phyloP scores from a whole-genome alignment of 2,329 filamentous ascomycete genomes.

The Paecilomyces sp. region DNA sequence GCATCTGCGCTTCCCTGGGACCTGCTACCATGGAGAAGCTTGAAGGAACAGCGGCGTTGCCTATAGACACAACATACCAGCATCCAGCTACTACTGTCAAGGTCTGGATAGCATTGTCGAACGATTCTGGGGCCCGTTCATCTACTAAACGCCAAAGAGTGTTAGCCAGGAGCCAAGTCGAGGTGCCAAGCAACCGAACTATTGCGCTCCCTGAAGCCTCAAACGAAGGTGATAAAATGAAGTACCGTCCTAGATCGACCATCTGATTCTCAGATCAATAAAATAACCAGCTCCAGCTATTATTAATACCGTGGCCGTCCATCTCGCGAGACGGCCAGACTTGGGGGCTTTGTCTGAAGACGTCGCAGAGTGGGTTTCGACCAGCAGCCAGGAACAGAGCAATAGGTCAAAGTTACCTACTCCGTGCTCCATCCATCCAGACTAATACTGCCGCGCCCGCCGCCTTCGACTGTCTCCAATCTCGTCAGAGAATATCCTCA shows the following conservation, averaged over 20 bases:
- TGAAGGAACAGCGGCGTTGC: neutral
- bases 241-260: neutral
- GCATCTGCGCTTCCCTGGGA: neutral
- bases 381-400: neutral
- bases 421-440: neutral
- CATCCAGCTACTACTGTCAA: neutral
- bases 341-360: neutral
- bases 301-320: neutral
- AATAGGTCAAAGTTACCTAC: neutral
- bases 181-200: neutral
- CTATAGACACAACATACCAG: neutral
- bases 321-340: neutral
- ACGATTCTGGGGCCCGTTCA: neutral
- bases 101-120: neutral
- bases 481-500: neutral
- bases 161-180: neutral
- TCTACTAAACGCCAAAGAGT: neutral
- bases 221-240: neutral
- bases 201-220: neutral
- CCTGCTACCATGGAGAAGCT: neutral
- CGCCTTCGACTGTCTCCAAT: neutral
- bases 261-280: neutral
- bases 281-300: neutral
- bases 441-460: neutral
- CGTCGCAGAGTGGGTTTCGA: neutral